Evolutionary conservation across 2,329 filamentous ascomycete species (phyloP), one percentile per base, ranked within the genome.

Genomic region (Mollisia scopiformis): DNA sequence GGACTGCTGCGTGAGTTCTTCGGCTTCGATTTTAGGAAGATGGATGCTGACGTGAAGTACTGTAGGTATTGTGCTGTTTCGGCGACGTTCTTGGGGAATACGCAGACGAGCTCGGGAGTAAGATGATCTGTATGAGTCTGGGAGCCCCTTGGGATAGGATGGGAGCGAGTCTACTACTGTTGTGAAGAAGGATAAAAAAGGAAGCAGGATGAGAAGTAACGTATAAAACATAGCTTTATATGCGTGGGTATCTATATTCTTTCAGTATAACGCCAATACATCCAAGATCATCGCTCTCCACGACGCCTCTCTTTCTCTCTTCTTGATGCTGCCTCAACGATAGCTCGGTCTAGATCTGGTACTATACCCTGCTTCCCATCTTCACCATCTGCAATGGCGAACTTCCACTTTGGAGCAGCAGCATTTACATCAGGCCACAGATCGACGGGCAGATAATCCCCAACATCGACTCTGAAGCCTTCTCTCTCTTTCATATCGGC

Each of bases 401-500:
- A 68, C 21, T 70, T 67, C 72, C 72, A 74, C 33, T 57, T 69
- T 8, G 68, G 66, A 21, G 67, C 65, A 13, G 62, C 58, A n/a
- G 79, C 82, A 64, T 84, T 84, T 74, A 95, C 84, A 1, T 89
- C 90, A 0, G 88, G 88, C 92, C 93, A 97, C 23, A 97, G 85
- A 73, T 97, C 93, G 0, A 89, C 88, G 0, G 95, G 95, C 11
- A 99, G 77, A 72, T 88, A 96, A 65, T 96, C 92, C 7, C 93
- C 93, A 13, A 95, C 88, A 46, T 96, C 90, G 28, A 88, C 82
- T 33, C 90, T 84, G 74, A 99, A 98, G 0, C 84, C 79, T 65
- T 96, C 90, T 37, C 95, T 83, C 64, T 92, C 87, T 41, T 80
- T 81, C 58, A 85, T 79, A 74, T 99, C 95, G 13, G 86, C 81